Base-by-base conservation (phyloP, 2,329 filamentous ascomycete species). In the Fusarium multiceps region DNA sequence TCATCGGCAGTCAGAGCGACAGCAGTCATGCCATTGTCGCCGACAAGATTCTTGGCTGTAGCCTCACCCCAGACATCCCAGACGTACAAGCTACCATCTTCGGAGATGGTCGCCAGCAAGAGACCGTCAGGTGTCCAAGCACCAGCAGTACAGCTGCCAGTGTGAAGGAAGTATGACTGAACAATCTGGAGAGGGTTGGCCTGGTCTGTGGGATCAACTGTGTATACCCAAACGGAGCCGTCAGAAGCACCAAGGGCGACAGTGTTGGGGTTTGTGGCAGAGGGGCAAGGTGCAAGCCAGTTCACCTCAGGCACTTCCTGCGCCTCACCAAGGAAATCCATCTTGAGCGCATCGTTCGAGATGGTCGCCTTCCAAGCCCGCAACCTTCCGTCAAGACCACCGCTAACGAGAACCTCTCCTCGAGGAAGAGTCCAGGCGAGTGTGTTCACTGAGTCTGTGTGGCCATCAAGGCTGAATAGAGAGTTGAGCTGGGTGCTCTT, bases 281-380 rank as follows among this genome's bases (percentile, higher is more conserved):
- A 85, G 2, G 94, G 94, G 77, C 93, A 97, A 0, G 93, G 82
- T 2, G 85, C 81, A 34, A 98, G 81, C 94, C 95, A 99, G 83
- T 96, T 97, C 76, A 99, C 91, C 81, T 98, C 95, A 74, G 97
- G 92, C 12, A 98, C 95, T 79, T 99, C 96, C 76, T 94, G 92
- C 5, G 90, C 88, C 76, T 96, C 92, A 58, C 87, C 92, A 11
- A 97, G 80, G 75, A 92, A 92, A 46, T 86, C 83, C 75, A 88
- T 80, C 54, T 84, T 81, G 48, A 84, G 78, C 65, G 85, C 84
- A 40, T 83, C 71, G 71, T 82, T 71, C 75, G 83, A 77, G 77
- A 86, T 73, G 14, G 81, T 79, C 3, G 86, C 78, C 71, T 87
- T 85, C 86, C 91, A 94, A 16, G 89, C 89, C 69, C 92, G 88